Evolutionary conservation across 352 stramenopile species (phyloP).

Genomic region (Globisporangium viniferum): DNA sequence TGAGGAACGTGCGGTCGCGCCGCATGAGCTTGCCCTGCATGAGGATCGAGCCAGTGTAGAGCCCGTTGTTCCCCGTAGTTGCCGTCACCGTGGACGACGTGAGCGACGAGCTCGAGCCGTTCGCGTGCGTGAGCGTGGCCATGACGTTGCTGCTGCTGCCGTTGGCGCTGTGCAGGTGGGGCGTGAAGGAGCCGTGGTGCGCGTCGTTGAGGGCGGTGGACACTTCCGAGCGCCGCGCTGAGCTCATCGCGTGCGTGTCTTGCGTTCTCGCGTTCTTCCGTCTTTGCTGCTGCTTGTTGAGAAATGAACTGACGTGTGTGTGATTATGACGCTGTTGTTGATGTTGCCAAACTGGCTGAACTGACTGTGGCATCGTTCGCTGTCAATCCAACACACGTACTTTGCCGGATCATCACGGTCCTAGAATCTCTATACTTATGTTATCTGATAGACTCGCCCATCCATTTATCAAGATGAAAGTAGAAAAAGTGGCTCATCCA

Average conservation of each 20-base stretch:
- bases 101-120: slow-evolving; percentile 4
- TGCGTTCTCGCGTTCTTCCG: neutral
- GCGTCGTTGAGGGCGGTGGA: slow-evolving; percentile 16
- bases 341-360: neutral
- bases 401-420: neutral
- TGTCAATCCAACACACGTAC: neutral
- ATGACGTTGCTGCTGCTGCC: neutral
- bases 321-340: neutral
- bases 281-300: neutral
- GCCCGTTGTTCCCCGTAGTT: slow-evolving; percentile 5
- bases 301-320: neutral
- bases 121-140: neutral
- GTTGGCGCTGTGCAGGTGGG: neutral
- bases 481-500: neutral
- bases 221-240: slow-evolving; percentile 14
- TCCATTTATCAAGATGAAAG: neutral
- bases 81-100: neutral
- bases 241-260: slow-evolving; percentile 7
- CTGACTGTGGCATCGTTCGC: neutral
- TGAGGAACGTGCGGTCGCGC: slow-evolving; percentile 70
- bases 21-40: slow-evolving; percentile 73
- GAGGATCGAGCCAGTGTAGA: slow-evolving; percentile 33
- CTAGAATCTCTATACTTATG: neutral
- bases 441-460: neutral
- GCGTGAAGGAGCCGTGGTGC: slow-evolving; percentile 10